A percentile compares a stretch with the other conserved stretches of the same genome.
Evolutionary conservation across 495 filamentous ascomycete species (phyloP).

Genomic region (Parmelia sp.): DNA sequence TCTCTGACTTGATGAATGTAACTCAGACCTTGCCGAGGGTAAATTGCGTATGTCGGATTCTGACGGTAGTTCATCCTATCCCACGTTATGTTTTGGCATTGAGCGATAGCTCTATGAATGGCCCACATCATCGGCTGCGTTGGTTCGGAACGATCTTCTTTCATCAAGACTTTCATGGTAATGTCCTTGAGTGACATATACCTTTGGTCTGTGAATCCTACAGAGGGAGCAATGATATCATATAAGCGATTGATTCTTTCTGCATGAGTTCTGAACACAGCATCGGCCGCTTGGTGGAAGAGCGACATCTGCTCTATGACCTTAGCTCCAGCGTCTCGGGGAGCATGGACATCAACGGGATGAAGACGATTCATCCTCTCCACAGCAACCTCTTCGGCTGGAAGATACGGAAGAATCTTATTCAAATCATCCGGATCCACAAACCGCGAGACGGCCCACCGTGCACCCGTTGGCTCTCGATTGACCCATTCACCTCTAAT

Average conservation of each 20-base stretch:
- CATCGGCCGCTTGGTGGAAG: conserved; percentile 46
- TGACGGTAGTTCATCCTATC: conserved; percentile 31
- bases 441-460: conserved; percentile 62
- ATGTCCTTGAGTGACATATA: conserved; percentile 60
- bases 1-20: conserved; percentile 42
- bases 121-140: conserved; percentile 56
- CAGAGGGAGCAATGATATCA: conserved; percentile 29
- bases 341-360: conserved; percentile 42
- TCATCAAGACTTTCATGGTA: conserved; percentile 45
- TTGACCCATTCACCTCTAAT: conserved; percentile 68
- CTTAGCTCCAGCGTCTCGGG: conserved; percentile 44
- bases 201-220: conserved; percentile 33
- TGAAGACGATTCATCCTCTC: conserved; percentile 42
- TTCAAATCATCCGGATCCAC: conserved; percentile 49
- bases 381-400: conserved; percentile 37
- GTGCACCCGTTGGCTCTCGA: conserved; percentile 36
- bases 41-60: conserved; percentile 42
- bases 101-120: conserved; percentile 55
- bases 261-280: conserved; percentile 41
- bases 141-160: conserved; percentile 36
- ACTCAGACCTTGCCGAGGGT: conserved; percentile 41
- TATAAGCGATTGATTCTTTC: conserved; percentile 36
- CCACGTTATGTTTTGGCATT: conserved; percentile 45
- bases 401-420: conserved; percentile 58
- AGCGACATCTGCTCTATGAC: conserved; percentile 47